Base-by-base conservation (phyloP, 768 basidiomycete species). In the Mycena latifolia region DNA sequence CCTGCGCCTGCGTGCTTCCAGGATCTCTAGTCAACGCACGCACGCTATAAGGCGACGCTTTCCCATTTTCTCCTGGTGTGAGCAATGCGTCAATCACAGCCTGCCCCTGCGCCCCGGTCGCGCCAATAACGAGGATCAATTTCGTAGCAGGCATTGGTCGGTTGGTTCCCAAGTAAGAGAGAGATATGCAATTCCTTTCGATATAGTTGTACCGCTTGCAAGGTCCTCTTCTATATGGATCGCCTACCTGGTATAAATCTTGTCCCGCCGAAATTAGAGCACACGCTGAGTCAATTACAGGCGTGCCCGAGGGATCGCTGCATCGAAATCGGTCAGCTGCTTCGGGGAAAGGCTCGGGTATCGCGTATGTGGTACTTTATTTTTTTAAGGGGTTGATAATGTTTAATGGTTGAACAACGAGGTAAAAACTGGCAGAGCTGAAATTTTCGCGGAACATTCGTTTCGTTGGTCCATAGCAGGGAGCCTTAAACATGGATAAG, bases 21-120 rank as follows among this genome's bases (percentile, higher is more conserved):
- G 76, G 71, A 56, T 82, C 75, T 31, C 82, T 71, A 0, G 82
- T 83, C 29, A 84, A 73, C 9, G 83, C 83, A 47, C 82, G 81
- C 8, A 83, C 77, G 18, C 75, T 60, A 69, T 82, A 83, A 0
- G 82, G 80, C 17, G 82, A 82, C 0, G 82, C n/a, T n/a, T n/a
- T 56, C 53, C 79, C 75, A 15, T 72, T 72, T 20, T 14, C 48
- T 10, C 39, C 48, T 2, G 46, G 46, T 24, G 46, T 55, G 4
- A 84, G 77, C 24, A 84, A 73, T 33, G 75, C 76, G 56, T 79
- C 75, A 47, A 82, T 75, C 53, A 84, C 80, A 12, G 77, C 75
- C 52, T 75, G 69, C 11, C 83, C 83, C 59, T 85, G 83, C 2
- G 82, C 82, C 53, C 83, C 46, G 12, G 46, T 47, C 5, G 46